Conservation (phyloP, 2,329 filamentous ascomycete species). For the Sarocladium oryzae region DNA sequence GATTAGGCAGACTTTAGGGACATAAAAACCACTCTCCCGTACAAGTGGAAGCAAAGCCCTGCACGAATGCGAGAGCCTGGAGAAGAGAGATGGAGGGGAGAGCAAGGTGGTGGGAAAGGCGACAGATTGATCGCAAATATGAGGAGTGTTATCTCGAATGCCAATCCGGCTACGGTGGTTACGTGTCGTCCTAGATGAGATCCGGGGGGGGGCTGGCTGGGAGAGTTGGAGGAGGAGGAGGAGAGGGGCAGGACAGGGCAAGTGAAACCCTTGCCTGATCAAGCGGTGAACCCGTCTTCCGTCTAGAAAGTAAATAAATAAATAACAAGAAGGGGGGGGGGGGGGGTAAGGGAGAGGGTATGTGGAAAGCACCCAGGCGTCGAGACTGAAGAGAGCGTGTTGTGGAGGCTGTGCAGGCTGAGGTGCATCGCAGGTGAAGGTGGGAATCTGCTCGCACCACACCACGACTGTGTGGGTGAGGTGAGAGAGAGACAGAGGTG, state of each 20-base stretch:
- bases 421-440: neutral
- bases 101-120: neutral
- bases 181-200: too few relatives aligned
- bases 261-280: too few relatives aligned
- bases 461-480: too few relatives aligned
- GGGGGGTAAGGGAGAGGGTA: too few relatives aligned
- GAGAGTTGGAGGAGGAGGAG: too few relatives aligned
- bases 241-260: too few relatives aligned
- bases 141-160: too few relatives aligned
- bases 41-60: neutral
- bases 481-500: too few relatives aligned
- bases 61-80: neutral
- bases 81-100: neutral
- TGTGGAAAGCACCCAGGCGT: neutral
- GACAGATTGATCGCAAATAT: neutral
- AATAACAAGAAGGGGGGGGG: too few relatives aligned
- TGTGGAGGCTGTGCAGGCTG: slow-evolving; percentile 6
- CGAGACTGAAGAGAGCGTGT: neutral
- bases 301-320: too few relatives aligned
- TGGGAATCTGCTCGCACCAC: neutral
- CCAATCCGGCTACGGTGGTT: neutral
- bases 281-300: too few relatives aligned
- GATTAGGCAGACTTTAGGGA: neutral
- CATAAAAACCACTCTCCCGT: neutral
- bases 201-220: too few relatives aligned